Evolutionary conservation across 2,329 filamentous ascomycete species (phyloP), one percentile per base, ranked within the genome.

Genomic region (Penicillium glabrum): DNA sequence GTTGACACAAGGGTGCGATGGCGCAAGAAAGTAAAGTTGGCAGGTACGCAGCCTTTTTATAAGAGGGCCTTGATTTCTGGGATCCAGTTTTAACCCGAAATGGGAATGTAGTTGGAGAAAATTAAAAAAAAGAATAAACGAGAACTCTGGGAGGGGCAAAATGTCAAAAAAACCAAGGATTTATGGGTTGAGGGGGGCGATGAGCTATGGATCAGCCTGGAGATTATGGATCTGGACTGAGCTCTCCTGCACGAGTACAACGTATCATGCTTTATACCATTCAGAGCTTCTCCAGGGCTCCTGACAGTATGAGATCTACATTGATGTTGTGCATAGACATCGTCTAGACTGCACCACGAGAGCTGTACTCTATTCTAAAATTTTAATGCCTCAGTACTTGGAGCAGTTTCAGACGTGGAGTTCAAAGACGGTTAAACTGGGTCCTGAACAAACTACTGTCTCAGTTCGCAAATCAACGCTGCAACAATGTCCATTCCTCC

Each of bases 21-120:
- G 64, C 61, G 64, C 59, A 54, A 63, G 63, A 63, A 39, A 53
- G 43, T 48, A 19, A 33, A n/a, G 35, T 41, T 44, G 21, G 58
- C 50, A 47, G 57, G 35, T 33, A 26, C 44, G 46, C 46, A 57
- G 53, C 41, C 39, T 45, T 59, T 37, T 63, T 65, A 60, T 61
- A 63, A 50, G 47, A 13, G 16, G 14, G 46, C 9, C 29, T 21
- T 49, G 46, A 26, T 26, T 50, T 50, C 47, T 24, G 47, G 47
- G 33, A 37, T 47, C 46, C 31, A 50, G 26, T 37, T 26, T 33
- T 27, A 37, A 19, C 11, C 23, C 27, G 2, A 11, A 46, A 27
- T 31, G 13, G 24, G 16, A 33, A 33, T 21, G n/a, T 13, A 23
- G 19, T 33, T 47, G 41, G 29, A 24, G 27, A 53, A 46, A 43